These are phyloP conservation scores for Striga hermonthica DNA, from an alignment of 305 asterid species.

Conservation along the genomic window DNA sequence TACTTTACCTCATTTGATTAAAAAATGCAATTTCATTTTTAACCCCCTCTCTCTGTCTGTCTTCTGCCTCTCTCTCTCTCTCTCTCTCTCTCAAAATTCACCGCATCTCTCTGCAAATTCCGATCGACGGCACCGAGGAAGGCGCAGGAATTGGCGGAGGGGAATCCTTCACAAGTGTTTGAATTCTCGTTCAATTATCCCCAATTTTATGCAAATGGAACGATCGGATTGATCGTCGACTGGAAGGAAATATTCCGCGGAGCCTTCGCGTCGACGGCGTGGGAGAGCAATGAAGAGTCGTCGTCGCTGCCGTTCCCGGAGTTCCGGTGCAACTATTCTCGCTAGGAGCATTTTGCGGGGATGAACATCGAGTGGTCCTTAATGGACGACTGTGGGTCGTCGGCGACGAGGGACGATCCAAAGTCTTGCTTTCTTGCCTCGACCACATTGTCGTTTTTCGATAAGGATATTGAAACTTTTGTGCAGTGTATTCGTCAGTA, in stretches of 20 bases:
- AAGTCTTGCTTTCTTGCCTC: constrained; percentile 52
- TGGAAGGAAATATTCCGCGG: constrained; percentile 29
- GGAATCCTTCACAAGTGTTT: too few relatives aligned
- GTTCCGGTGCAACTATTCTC: constrained; percentile 27
- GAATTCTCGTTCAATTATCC: too few relatives aligned
- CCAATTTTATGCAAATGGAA: constrained; percentile 27
- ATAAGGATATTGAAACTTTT: constrained; percentile 32
- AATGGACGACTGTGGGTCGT: constrained; percentile 26
- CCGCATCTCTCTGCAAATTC: too few relatives aligned
- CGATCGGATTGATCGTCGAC: constrained; percentile 33
- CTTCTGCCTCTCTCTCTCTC: too few relatives aligned
- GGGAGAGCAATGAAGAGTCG: constrained; percentile 39
- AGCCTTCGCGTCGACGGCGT: constrained; percentile 35
- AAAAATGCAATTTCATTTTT: too few relatives aligned
- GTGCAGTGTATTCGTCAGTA: neutral
- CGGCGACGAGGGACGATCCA: constrained; percentile 37
- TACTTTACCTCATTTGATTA: too few relatives aligned
- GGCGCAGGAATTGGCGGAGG: too few relatives aligned
- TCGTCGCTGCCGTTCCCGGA: constrained; percentile 58
- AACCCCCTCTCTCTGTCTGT: too few relatives aligned
- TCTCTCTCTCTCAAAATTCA: too few relatives aligned
- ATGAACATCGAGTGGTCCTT: constrained; percentile 22
- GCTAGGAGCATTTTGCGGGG: constrained; percentile 32
- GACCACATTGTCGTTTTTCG: constrained; percentile 55
- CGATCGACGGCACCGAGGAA: too few relatives aligned